Conservation (phyloP, 306 rosid genomes). For the Heteromeles arbutifolia region DNA sequence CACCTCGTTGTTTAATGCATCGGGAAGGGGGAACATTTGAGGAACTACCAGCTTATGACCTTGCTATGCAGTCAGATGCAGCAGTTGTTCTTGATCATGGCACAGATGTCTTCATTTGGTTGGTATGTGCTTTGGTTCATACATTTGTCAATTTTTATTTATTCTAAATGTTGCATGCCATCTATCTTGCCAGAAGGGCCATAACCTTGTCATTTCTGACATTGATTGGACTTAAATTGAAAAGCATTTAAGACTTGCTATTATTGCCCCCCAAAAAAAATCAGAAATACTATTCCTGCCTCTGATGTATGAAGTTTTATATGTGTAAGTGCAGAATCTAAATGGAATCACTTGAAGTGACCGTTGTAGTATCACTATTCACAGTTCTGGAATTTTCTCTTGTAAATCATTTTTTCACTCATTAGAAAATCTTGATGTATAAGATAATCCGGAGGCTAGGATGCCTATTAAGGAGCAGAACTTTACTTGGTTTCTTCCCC, state of each 20-base stretch:
- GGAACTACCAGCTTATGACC: constrained; percentile 92
- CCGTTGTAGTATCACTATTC: neutral
- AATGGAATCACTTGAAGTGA: neutral
- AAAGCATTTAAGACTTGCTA: neutral
- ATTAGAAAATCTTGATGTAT: neutral
- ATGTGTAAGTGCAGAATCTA: neutral
- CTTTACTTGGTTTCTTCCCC: neutral
- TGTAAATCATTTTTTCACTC: neutral
- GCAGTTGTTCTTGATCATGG: constrained; percentile 97
- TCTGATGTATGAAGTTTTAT: neutral
- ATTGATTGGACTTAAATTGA: neutral
- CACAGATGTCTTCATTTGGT: constrained; percentile 90
- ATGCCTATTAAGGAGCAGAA: neutral
- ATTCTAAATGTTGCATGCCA: neutral
- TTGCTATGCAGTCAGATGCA: constrained; percentile 91
- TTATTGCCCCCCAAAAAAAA: neutral
- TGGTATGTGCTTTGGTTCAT: constrained; percentile 45
- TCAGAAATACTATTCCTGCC: neutral
- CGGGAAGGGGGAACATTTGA: constrained; percentile 88
- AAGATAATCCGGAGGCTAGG: neutral
- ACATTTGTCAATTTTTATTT: neutral
- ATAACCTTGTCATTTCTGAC: neutral
- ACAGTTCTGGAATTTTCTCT: neutral
- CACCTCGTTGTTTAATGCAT: constrained; percentile 94
- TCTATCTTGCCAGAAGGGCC: neutral